phyloP scores from a whole-genome alignment of 768 basidiomycete genomes.

The Serpula lacrymans region DNA sequence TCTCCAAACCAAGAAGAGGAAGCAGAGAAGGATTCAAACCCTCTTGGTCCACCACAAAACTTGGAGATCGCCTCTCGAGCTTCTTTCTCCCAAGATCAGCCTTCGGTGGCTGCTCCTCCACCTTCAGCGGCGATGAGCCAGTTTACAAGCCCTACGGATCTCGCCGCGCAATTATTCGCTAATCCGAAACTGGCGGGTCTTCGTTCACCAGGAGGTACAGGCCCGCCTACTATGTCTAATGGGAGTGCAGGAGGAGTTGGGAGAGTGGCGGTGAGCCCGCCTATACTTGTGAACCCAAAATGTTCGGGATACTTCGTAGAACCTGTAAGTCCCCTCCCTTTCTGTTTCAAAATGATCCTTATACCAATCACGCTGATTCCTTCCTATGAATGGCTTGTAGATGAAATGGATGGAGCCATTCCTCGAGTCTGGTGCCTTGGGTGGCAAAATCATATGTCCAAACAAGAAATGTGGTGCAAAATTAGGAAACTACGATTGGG shows the following conservation, averaged over 20 bases:
- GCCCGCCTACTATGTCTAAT: slow-evolving; percentile 25
- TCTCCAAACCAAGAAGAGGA: background rate
- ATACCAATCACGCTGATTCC: background rate
- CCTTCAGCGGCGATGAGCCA: slow-evolving; percentile 1
- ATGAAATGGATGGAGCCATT: slow-evolving; percentile 96
- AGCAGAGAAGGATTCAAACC: slow-evolving; percentile 1
- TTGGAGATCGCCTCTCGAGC: no score
- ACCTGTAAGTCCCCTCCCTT: slow-evolving; percentile 57
- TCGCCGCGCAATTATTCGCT: slow-evolving; percentile 43
- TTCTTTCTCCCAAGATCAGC: no score
- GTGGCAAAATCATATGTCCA: slow-evolving; percentile 90
- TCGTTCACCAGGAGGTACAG: slow-evolving; percentile 24
- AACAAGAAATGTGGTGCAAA: slow-evolving; percentile 89
- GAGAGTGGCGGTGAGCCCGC: slow-evolving; percentile 41
- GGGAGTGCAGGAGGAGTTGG: slow-evolving; percentile 13
- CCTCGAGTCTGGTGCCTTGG: slow-evolving; percentile 68
- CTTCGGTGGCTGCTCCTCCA: slow-evolving; percentile 6
- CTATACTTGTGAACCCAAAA: slow-evolving; percentile 71
- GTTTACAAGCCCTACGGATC: slow-evolving; percentile 26
- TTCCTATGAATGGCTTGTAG: slow-evolving; percentile 32
- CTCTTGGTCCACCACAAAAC: no score
- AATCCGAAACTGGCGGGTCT: slow-evolving; percentile 50
- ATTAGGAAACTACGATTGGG: slow-evolving; percentile 97
- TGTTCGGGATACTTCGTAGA: slow-evolving; percentile 98
- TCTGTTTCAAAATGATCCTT: background rate